Percentiles rank a stretch among this genome's conserved stretches.
Evolutionary conservation across 1,284 basidiomycete genomes (phyloP).

Genomic region (Malassezia dermatis): DNA sequence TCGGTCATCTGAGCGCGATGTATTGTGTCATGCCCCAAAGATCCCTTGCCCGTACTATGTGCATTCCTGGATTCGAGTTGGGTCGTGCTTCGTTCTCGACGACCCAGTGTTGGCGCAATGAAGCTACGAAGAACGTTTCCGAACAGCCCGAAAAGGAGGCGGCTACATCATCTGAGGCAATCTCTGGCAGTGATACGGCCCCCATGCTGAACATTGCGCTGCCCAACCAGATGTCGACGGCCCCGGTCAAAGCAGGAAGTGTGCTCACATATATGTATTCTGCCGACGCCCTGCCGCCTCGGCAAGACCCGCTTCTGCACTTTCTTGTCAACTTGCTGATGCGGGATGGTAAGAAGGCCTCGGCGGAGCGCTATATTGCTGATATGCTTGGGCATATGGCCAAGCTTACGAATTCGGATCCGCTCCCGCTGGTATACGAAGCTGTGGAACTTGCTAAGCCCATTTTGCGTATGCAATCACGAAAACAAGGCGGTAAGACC

Average conservation of each 20-base stretch:
- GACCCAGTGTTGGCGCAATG: background rate
- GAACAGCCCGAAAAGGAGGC: background rate
- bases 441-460: constrained; percentile 46
- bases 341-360: constrained; percentile 49
- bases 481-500: constrained; percentile 47
- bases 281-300: constrained; percentile 22
- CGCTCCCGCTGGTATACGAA: constrained; percentile 44
- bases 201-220: background rate
- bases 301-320: constrained; percentile 41
- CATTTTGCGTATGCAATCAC: constrained; percentile 43
- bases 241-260: background rate
- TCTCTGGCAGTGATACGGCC: background rate
- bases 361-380: constrained; percentile 40
- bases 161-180: background rate
- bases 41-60: background rate
- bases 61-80: background rate
- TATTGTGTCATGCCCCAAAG: background rate
- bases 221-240: background rate
- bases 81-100: background rate
- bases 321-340: constrained; percentile 48
- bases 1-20: background rate
- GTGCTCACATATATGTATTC: constrained; percentile 20
- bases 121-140: background rate
- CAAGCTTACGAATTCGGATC: constrained; percentile 39
- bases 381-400: constrained; percentile 40